Evolutionary conservation across 2,329 filamentous ascomycete genomes (phyloP), one percentile per base, ranked within the genome.

Genomic region (Aspergillus piperis): DNA sequence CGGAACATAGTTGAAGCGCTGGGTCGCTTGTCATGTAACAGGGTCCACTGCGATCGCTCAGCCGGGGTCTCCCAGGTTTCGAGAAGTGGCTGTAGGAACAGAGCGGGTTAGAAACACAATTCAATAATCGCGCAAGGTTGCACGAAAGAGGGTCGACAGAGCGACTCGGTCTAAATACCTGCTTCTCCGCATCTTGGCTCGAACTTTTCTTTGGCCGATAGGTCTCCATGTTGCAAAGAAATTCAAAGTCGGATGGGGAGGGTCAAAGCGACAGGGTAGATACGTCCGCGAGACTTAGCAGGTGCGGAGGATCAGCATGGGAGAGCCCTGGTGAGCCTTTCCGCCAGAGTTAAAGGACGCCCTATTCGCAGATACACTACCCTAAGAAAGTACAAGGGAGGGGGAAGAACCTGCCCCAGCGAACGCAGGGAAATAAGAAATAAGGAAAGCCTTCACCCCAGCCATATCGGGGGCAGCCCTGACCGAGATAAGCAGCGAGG

Each of bases 101-200:
- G 42, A 25, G 57, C 56, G 17, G 39, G 53, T 60, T 49, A 58
- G 60, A 21, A 17, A 53, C 51, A 13, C 19, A 23, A 27, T 32
- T 30, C 17, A 58, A 54, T 27, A 47, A 49, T 57, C 49, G 47
- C 41, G 42, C 39, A 32, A 19, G 39, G 54, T 41, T 15, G 38
- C 19, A 42, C 54, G 25, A 49, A 32, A 30, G 56, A 27, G 15
- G 32, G 54, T 51, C 54, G 56, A 49, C 21, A 50, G 19, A 30
- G 47, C 47, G 42, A 39, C 21, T 42, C 36, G 50, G 47, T 51
- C 53, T 41, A 32, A 21, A 32, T 71, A 73, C 71, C 70, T 69
- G 61, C 25, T 73, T 73, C 71, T 73, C 72, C 69, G 67, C 70
- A 70, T 72, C 66, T 60, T 62, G 64, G 57, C 30, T 51, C 17